Conservation (phyloP, 306 rosid species). For the Psophocarpus tetragonolobus region DNA sequence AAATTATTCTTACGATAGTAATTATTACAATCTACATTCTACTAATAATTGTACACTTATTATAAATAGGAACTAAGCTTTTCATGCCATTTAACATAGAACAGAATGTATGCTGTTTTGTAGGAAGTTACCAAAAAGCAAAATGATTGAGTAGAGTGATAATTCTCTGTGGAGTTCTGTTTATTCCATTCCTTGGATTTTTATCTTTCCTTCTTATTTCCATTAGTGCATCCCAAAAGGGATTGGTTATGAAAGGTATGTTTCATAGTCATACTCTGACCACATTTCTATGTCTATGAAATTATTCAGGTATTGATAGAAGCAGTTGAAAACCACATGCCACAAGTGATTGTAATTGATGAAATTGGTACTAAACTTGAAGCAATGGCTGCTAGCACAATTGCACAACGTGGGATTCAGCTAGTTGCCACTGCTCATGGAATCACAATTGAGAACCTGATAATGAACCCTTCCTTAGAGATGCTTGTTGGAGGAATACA, state of each 20-base stretch:
- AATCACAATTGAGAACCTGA: constrained; percentile 88
- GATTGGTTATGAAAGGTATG: neutral
- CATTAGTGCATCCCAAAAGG: neutral
- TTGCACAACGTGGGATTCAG: constrained; percentile 97
- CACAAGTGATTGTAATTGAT: constrained; percentile 94
- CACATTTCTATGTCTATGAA: constrained; percentile 17
- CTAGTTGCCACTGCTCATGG: constrained; percentile 99
- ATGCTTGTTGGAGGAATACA: constrained; percentile 99
- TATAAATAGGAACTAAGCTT: neutral
- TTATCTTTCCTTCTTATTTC: constrained; percentile 5
- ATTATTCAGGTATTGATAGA: constrained; percentile 82
- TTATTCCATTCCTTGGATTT: constrained; percentile 12
- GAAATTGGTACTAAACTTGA: constrained; percentile 98
- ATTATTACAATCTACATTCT: neutral
- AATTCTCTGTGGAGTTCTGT: neutral
- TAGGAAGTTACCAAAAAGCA: neutral
- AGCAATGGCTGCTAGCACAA: constrained; percentile 98
- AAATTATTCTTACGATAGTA: constrained; percentile 2
- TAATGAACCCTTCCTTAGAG: constrained; percentile 88
- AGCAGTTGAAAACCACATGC: constrained; percentile 99
- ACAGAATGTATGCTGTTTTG: neutral
- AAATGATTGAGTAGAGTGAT: constrained; percentile 6
- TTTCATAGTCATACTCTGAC: neutral
- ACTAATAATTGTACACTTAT: neutral
- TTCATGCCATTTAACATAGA: neutral